Percentiles rank a stretch among this genome's conserved stretches.
These are phyloP conservation scores for Boletus bicolor DNA, from an alignment of 768 basidiomycete species.

Conservation along the genomic window DNA sequence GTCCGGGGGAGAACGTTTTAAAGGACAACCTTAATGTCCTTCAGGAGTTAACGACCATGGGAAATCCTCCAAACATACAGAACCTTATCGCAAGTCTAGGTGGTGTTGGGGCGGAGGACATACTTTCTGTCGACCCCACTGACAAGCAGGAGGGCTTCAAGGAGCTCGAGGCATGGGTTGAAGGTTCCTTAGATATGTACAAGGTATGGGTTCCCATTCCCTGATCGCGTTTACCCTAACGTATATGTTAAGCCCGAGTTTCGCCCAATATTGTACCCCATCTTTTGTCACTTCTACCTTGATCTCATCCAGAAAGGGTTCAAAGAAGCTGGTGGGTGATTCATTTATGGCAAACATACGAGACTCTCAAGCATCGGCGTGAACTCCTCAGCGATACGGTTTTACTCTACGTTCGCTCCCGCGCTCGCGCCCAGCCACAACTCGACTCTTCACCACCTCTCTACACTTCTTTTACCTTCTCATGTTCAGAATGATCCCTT, in stretches of 20 bases:
- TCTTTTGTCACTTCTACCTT: slow-evolving; percentile 96
- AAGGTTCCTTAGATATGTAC: slow-evolving; percentile 90
- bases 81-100: slow-evolving; percentile 74
- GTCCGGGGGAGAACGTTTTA: slow-evolving; percentile 66
- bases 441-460: slow-evolving; percentile 70
- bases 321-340: slow-evolving; percentile 76
- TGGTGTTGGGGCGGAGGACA: slow-evolving; percentile 78
- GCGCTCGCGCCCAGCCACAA: slow-evolving; percentile 66
- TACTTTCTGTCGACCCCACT: slow-evolving; percentile 75
- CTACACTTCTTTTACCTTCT: slow-evolving; percentile 73
- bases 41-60: slow-evolving; percentile 65
- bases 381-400: slow-evolving; percentile 57
- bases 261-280: slow-evolving; percentile 88
- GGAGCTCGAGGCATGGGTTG: slow-evolving; percentile 85
- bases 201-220: slow-evolving; percentile 46
- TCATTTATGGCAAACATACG: background rate
- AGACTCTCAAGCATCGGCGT: slow-evolving; percentile 7
- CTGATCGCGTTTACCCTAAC: slow-evolving; percentile 8
- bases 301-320: slow-evolving; percentile 90
- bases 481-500: slow-evolving; percentile 83
- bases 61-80: slow-evolving; percentile 70
- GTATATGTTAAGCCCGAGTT: slow-evolving; percentile 72
- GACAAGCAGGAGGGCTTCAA: slow-evolving; percentile 85
- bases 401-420: slow-evolving; percentile 67
- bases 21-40: slow-evolving; percentile 65